Evolutionary conservation across 768 basidiomycete species (phyloP).

Genomic region (Naganishia randhawae): DNA sequence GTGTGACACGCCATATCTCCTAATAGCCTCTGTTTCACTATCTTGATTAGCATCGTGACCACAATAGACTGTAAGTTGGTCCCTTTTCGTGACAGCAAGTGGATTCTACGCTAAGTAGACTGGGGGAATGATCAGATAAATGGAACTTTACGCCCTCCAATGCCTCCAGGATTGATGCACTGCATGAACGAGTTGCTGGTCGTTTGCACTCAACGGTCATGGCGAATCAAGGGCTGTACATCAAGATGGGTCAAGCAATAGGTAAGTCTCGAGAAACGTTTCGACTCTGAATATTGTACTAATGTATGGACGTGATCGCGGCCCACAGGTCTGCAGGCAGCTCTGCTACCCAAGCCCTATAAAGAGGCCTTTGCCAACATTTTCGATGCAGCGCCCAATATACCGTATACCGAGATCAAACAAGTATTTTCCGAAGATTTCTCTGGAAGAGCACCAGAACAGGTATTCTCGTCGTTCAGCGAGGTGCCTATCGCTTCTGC

Average conservation of each 20-base stretch:
- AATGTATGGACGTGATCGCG: too few species aligned
- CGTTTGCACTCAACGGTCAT: constrained; percentile 69
- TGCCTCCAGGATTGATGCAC: constrained; percentile 66
- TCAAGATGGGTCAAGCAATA: constrained; percentile 48
- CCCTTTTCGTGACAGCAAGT: neutral
- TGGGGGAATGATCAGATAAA: constrained; percentile 61
- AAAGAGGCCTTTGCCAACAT: constrained; percentile 75
- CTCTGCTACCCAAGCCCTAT: constrained; percentile 74
- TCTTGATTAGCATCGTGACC: constrained; percentile 35
- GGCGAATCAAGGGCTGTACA: constrained; percentile 64
- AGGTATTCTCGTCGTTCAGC: constrained; percentile 75
- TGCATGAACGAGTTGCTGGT: constrained; percentile 80
- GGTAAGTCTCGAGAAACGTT: too few species aligned
- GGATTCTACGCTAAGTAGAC: neutral
- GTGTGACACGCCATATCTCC: neutral
- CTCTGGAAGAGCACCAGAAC: constrained; percentile 61
- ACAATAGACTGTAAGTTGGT: constrained; percentile 46
- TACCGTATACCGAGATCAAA: constrained; percentile 67
- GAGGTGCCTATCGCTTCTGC: constrained; percentile 76
- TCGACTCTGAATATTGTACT: too few species aligned
- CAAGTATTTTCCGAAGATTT: constrained; percentile 56
- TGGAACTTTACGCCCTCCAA: constrained; percentile 70
- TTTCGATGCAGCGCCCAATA: constrained; percentile 83
- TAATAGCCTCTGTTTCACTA: constrained; percentile 1
- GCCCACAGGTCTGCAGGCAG: constrained; percentile 64